Evolutionary conservation across 2,329 filamentous ascomycete species (phyloP), one percentile per base, ranked within the genome.

Genomic region (Aureobasidium pullulans): DNA sequence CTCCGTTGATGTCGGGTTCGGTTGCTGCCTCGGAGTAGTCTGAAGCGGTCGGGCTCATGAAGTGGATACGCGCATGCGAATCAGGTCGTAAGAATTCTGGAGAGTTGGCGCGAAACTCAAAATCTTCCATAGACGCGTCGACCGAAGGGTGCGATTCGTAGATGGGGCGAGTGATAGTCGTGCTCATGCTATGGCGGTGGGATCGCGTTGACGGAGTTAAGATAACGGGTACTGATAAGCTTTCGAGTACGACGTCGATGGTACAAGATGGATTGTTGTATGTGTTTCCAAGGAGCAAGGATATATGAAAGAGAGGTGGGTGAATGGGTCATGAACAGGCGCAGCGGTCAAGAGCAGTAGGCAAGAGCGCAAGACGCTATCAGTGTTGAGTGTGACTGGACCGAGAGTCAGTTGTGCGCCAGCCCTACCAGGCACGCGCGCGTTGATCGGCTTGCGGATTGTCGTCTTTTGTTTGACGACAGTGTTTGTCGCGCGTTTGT

Each of bases 81-180:
- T 70, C 85, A 83, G 64, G 83, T 81, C 52, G 81, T 84, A 15
- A 81, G 80, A 59, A 81, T 65, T 78, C 77, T 61, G 82, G 81
- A 56, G 76, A 77, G 60, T 75, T 76, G 62, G 78, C 78, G 65
- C 77, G 76, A 63, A 77, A 77, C 68, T 84, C 83, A 73, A 84
- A 84, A 72, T 85, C 83, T 69, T 83, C 81, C 64, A 85, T 79
- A 60, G 81, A 84, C 59, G 79, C 82, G 71, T 79, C 77, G 66
- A 85, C 71, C 62, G 81, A 83, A 44, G 81, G 80, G 73, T 84
- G 81, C 36, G 70, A 72, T 60, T 83, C 80, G 69, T 82, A 78
- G 68, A 81, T 81, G 60, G 43, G 60, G n/a, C 34, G 54, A 43
- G 61, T 60, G 11, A 40, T 43, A 49, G 50, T 57, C 39, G 53